Percentiles rank a stretch among this genome's conserved stretches.
Evolutionary conservation across 257 asterid genomes (phyloP).

Genomic region (Solanum lycopersicoides): DNA sequence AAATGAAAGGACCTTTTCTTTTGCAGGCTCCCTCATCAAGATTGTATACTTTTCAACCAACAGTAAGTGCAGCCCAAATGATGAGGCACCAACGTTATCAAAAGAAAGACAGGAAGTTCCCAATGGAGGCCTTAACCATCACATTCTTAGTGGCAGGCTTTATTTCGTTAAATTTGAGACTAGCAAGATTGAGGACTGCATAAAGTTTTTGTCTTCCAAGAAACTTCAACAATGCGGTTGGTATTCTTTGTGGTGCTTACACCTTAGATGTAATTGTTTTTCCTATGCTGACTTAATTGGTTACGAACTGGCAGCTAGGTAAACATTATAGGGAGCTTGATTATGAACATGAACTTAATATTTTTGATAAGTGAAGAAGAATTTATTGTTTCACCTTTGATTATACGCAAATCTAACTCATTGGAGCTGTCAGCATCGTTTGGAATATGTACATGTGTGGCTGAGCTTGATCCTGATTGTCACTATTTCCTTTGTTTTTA

Average conservation of each 20-base stretch:
- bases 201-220: slow-evolving; percentile 32
- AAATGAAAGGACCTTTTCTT: neutral
- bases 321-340: neutral
- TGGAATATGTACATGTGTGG: neutral
- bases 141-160: slow-evolving; percentile 22
- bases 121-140: slow-evolving; percentile 13
- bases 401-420: neutral
- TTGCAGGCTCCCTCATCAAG: slow-evolving; percentile 72
- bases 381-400: neutral
- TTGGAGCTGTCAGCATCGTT: neutral
- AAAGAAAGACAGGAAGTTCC: slow-evolving; percentile 3
- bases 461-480: neutral
- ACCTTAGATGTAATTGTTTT: neutral
- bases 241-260: neutral
- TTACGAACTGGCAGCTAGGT: neutral
- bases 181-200: slow-evolving; percentile 28
- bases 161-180: slow-evolving; percentile 35
- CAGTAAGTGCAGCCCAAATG: slow-evolving; percentile 7
- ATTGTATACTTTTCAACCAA: slow-evolving; percentile 54
- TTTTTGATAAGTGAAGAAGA: neutral
- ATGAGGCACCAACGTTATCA: slow-evolving; percentile 4
- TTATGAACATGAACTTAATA: neutral
- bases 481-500: neutral
- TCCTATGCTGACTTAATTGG: neutral
- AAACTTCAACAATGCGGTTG: slow-evolving; percentile 20